phyloP scores from a whole-genome alignment of 306 rosid genomes.

The Quercus ilex region DNA sequence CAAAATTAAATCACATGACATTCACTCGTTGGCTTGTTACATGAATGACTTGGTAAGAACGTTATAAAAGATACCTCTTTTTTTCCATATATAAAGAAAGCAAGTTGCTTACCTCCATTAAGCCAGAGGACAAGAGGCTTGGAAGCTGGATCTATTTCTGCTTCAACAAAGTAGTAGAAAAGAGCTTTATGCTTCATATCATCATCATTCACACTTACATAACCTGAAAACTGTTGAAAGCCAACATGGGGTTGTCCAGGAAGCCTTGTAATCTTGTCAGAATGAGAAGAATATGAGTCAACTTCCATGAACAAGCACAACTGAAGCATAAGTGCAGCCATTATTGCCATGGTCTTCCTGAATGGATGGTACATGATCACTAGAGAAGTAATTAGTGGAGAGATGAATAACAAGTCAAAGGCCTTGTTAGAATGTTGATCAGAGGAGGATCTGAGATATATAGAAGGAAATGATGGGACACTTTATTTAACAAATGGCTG shows the following conservation, averaged over 20 bases:
- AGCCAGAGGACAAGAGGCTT: slow-evolving; percentile 88
- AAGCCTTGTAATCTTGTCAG: slow-evolving; percentile 42
- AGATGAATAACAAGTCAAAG: background rate
- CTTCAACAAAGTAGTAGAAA: slow-evolving; percentile 66
- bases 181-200: slow-evolving; percentile 29
- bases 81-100: slow-evolving; percentile 1
- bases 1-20: no score
- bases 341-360: slow-evolving; percentile 26
- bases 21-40: no score
- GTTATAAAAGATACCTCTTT: no score
- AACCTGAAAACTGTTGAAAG: slow-evolving; percentile 65
- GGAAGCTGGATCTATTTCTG: slow-evolving; percentile 47
- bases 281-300: slow-evolving; percentile 31
- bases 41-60: no score
- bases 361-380: slow-evolving; percentile 24
- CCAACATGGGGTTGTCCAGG: slow-evolving; percentile 66
- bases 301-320: slow-evolving; percentile 19
- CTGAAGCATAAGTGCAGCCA: slow-evolving; percentile 27
- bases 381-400: no score
- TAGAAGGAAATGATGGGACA: slow-evolving; percentile 22
- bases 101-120: slow-evolving; percentile 58
- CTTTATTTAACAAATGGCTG: slow-evolving; percentile 23
- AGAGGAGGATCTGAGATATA: background rate
- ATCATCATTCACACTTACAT: slow-evolving; percentile 40
- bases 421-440: slow-evolving; percentile 14